Conservation (phyloP, 352 stramenopile genomes). For the Pythium sukuiense region DNA sequence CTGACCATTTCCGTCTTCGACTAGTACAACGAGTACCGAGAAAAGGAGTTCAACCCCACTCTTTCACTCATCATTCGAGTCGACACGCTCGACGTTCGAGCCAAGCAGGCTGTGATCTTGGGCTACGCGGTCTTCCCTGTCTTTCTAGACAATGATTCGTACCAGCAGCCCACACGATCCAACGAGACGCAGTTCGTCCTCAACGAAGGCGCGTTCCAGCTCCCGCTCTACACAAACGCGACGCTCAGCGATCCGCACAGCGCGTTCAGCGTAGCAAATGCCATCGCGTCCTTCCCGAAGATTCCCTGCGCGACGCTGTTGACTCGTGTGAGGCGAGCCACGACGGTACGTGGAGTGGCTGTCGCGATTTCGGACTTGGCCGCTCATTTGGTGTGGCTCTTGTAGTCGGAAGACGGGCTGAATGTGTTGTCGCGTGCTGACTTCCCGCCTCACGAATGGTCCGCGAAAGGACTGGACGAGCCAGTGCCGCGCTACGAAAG, state of each 20-base stretch:
- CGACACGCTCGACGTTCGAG: slow-evolving; percentile 71
- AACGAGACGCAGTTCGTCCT: slow-evolving; percentile 55
- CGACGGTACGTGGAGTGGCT: slow-evolving; percentile 31
- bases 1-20: slow-evolving; percentile 3
- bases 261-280: slow-evolving; percentile 35
- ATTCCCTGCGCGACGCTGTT: slow-evolving; percentile 83
- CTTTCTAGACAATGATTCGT: slow-evolving; percentile 72
- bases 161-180: slow-evolving; percentile 47
- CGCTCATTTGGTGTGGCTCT: background rate
- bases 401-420: slow-evolving; percentile 58
- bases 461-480: slow-evolving; percentile 40
- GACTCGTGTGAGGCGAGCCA: slow-evolving; percentile 58
- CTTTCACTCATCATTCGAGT: slow-evolving; percentile 83
- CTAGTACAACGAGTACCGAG: slow-evolving; percentile 75
- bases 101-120: slow-evolving; percentile 55
- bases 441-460: slow-evolving; percentile 50
- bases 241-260: slow-evolving; percentile 34
- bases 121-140: slow-evolving; percentile 72
- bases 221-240: slow-evolving; percentile 63
- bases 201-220: slow-evolving; percentile 75
- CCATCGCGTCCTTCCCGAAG: slow-evolving; percentile 39
- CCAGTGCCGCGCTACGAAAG: slow-evolving; percentile 47
- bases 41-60: slow-evolving; percentile 74
- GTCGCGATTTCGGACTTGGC: background rate
- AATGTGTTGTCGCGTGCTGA: slow-evolving; percentile 56